Evolutionary conservation across 1,139 yeast species (phyloP).

Genomic region (Scheffersomyces quercinus): DNA sequence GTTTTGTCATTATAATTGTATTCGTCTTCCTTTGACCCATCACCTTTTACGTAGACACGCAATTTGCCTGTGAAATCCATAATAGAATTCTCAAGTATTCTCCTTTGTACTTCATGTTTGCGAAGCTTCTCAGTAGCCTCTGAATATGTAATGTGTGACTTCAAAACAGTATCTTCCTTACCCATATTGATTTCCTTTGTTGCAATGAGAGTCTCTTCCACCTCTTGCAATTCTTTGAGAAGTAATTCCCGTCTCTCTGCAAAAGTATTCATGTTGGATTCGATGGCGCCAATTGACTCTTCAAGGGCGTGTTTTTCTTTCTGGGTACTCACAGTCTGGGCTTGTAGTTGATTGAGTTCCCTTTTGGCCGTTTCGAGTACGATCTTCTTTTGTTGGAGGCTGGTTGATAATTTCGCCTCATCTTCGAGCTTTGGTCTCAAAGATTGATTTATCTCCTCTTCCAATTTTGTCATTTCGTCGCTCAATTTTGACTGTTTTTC

Average conservation of each 20-base stretch:
- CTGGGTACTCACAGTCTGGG: constrained; percentile 1
- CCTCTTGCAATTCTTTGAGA: constrained; percentile 9
- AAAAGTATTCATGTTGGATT: constrained; percentile 16
- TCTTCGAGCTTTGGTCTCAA: constrained; percentile 16
- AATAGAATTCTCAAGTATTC: constrained; percentile 53
- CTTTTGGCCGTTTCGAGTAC: constrained; percentile 7
- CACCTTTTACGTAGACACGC: constrained; percentile 30
- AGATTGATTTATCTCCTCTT: constrained; percentile 17
- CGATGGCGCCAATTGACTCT: constrained; percentile 9
- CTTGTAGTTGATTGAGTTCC: constrained; percentile 7
- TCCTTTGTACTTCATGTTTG: constrained; percentile 29
- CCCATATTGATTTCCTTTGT: constrained; percentile 10
- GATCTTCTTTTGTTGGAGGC: constrained; percentile 14
- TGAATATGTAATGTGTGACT: constrained; percentile 8
- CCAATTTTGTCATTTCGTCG: constrained; percentile 18
- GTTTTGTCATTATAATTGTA: not conserved
- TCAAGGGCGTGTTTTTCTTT: constrained; percentile 5
- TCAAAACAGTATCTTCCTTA: constrained; percentile 9
- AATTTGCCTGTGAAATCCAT: constrained; percentile 44
- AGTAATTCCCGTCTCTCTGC: constrained; percentile 10
- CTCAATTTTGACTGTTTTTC: constrained; percentile 13
- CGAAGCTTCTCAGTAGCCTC: constrained; percentile 16
- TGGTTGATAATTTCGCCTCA: constrained; percentile 14
- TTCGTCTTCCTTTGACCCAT: constrained; percentile 1
- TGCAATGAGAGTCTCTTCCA: constrained; percentile 9